A percentile compares a stretch with the other conserved stretches of the same genome.
Conservation (phyloP, 169 alveolate genomes). For the Fabrea salina region DNA sequence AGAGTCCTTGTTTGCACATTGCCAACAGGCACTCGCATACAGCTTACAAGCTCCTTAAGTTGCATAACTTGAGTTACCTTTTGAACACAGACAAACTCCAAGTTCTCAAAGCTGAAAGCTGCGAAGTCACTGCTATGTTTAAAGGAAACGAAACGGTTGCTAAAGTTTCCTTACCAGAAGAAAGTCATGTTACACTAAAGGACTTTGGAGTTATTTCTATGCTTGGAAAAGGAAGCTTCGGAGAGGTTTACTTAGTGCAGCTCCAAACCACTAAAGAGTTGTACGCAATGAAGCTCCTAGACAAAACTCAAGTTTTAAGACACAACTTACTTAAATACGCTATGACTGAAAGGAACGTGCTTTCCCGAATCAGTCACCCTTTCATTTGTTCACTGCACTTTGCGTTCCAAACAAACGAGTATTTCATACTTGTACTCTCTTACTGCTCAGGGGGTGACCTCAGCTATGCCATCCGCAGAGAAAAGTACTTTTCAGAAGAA, state of each 20-base stretch:
- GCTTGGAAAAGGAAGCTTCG: constrained; percentile 85
- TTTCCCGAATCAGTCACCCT: constrained; percentile 74
- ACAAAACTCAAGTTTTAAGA: constrained; percentile 66
- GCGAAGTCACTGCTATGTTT: too few species aligned
- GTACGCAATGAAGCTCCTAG: constrained; percentile 85
- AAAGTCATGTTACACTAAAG: constrained; percentile 50
- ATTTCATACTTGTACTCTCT: constrained; percentile 75
- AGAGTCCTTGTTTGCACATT: too few species aligned
- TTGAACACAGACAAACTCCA: neutral
- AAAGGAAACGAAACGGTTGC: too few species aligned
- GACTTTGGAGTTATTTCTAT: constrained; percentile 48
- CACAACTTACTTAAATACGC: constrained; percentile 83
- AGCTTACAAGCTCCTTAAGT: too few species aligned
- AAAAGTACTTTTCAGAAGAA: constrained; percentile 71
- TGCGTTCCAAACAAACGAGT: constrained; percentile 78
- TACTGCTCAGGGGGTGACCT: constrained; percentile 86
- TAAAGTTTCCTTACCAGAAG: too few species aligned
- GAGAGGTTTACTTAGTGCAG: constrained; percentile 83
- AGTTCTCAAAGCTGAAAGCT: too few species aligned
- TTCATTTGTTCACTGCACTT: constrained; percentile 75
- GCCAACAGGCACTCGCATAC: too few species aligned
- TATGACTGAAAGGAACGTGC: constrained; percentile 83
- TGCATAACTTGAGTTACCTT: too few species aligned
- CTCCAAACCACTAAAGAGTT: constrained; percentile 50
- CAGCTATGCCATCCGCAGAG: constrained; percentile 56